Base-by-base conservation (phyloP, 345 rosid species). In the Aurinia saxatilis region DNA sequence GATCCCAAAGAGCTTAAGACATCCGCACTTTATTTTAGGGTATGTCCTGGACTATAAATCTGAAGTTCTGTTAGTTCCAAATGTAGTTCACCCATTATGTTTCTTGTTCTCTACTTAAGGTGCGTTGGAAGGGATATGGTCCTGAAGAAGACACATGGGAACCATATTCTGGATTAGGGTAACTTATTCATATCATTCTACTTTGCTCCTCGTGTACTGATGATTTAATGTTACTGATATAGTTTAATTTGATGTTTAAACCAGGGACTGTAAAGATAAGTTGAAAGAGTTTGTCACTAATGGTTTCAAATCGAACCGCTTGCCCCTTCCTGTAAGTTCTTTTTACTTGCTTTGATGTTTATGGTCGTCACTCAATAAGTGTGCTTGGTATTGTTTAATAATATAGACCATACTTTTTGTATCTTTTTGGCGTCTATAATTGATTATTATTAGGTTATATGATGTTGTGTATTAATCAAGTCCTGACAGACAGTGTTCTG, bases 81-180 rank as follows among this genome's bases (percentile, higher is more conserved):
- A 34, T 34, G 65, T n/a, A 34, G 10, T 5, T n/a, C 44, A 9
- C 6, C 17, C 12, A 15, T 3, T 47, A 18, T 2, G 2, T 18
- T 39, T 49, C 14, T 2, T 44, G 21, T 35, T 19, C 44, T 19
- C 18, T 47, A 60, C 38, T 50, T 53, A 13, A 76, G 80, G 80
- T 77, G 10, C 70, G 47, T 1, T 73, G 78, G 80, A 61, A 65
- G 25, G 75, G 70, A 8, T 77, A 68, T 51, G 73, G 67, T 50
- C 58, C 72, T 13, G 66, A 65, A 6, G 74, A 74, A 21, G 78
- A 77, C 30, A 68, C 77, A 9, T 80, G 81, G 81, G 81, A 80
- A 50, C 79, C 81, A 1, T 50, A 50, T 34, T 63, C 66, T 7
- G 81, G 73, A 41, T 16, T 74, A 25, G 7, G 61, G 79, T 80